Evolutionary conservation across 768 basidiomycete species (phyloP), one percentile per base, ranked within the genome.

Genomic region (Aureoboletus auriporus): DNA sequence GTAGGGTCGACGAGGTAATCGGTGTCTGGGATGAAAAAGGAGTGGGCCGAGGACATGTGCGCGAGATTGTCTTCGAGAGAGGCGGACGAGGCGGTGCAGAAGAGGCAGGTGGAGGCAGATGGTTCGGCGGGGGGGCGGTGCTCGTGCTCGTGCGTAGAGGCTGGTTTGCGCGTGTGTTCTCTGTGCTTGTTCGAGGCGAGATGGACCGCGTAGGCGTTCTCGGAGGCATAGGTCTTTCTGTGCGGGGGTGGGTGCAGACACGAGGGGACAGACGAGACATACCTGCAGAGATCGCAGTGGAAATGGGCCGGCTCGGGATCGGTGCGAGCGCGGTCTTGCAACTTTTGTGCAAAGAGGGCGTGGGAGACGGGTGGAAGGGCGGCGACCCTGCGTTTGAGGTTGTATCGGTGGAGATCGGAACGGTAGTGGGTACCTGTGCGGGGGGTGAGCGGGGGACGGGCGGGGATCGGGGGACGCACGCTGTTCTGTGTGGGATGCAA

Each of bases 331-430:
- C 90, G 72, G 53, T 95, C 89, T 27, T 86, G 64, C 11, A 96
- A 86, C 61, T 97, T 98, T 60, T 91, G 80, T 58, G 93, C 86
- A 71, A 97, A 99, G 2, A 84, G 57, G 7, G 75, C 69, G 0
- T 76, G 79, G 50, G 82, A 84, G 59, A 99, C 82, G 2, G 95
- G 93, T 8, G 91, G 87, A 2, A 99, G 77, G 6, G 79, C 82
- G 2, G 95, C 94, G 14, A 98, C 89, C 27, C 93, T 83, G 55
- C 94, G 87, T 75, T 95, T 95, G 84, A 97, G 92, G 64, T 99
- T 99, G 71, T 99, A 99, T 45, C 93, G 77, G 71, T 99, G 96
- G 67, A 89, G 88, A 68, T 99, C 96, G 23, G 91, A 90, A 54
- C 83, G 82, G 68, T 95, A 97, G 65, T 99, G 96, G 0, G 72